Conservation (phyloP, 805 yeast species). For the Nakazawaea ernobii region DNA sequence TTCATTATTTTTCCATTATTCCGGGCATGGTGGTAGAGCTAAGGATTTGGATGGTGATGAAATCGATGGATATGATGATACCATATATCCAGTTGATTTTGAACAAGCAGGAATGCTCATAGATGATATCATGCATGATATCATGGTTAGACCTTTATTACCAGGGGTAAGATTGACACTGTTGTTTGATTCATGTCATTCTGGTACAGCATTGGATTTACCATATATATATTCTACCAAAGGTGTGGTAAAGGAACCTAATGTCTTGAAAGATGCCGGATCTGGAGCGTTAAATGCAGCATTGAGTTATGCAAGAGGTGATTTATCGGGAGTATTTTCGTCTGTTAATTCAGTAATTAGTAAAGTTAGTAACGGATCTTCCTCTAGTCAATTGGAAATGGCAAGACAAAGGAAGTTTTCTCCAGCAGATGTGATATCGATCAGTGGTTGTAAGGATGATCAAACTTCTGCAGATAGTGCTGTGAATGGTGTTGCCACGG, state of each 20-base stretch:
- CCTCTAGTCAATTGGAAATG: slow-evolving; percentile 26
- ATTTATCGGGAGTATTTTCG: slow-evolving; percentile 34
- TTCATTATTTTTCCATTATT: slow-evolving; percentile 73
- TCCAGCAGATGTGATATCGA: slow-evolving; percentile 64
- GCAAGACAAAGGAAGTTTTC: slow-evolving; percentile 49
- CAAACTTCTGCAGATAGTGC: slow-evolving; percentile 69
- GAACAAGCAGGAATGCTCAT: slow-evolving; percentile 59
- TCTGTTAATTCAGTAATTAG: slow-evolving; percentile 31
- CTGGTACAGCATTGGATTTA: slow-evolving; percentile 76
- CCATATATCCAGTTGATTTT: slow-evolving; percentile 38
- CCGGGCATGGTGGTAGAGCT: slow-evolving; percentile 83
- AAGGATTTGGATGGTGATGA: slow-evolving; percentile 43
- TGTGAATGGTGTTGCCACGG: slow-evolving; percentile 60
- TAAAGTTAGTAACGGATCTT: slow-evolving; percentile 22
- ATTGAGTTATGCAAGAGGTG: slow-evolving; percentile 48
- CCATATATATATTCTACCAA: slow-evolving; percentile 76
- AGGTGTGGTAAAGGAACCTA: slow-evolving; percentile 70
- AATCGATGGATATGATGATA: slow-evolving; percentile 29
- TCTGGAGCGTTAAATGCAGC: slow-evolving; percentile 49
- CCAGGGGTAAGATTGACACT: slow-evolving; percentile 77
- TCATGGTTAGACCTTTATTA: slow-evolving; percentile 63
- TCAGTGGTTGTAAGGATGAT: slow-evolving; percentile 70
- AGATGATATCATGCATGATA: slow-evolving; percentile 70
- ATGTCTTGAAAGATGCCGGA: slow-evolving; percentile 62
- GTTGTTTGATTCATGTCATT: slow-evolving; percentile 80